Evolutionary conservation across 2,329 filamentous ascomycete species (phyloP).

Genomic region (Didymella exigua): DNA sequence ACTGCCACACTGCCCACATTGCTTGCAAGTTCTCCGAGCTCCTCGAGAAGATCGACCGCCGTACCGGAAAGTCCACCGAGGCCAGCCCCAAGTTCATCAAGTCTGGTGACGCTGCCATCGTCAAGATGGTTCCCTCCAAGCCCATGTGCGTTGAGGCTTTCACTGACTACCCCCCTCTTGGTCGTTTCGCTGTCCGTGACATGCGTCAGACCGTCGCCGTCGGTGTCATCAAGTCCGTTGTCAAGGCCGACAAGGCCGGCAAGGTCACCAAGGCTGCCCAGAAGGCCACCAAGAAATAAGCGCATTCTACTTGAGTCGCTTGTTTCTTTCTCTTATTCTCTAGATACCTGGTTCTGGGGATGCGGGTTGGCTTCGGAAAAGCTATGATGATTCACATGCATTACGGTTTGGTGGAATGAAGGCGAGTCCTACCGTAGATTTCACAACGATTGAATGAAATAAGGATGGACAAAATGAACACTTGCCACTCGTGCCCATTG

Average conservation of each 20-base stretch:
- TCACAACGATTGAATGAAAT: constrained; percentile 49
- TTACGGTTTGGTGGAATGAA: constrained; percentile 43
- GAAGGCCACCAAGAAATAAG: constrained; percentile 52
- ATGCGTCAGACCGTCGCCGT: constrained; percentile 84
- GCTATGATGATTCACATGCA: constrained; percentile 48
- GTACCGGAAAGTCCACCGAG: constrained; percentile 98
- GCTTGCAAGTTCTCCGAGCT: constrained; percentile 99
- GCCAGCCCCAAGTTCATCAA: constrained; percentile 98
- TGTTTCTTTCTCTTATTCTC: constrained; percentile 42
- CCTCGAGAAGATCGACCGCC: constrained; percentile 99
- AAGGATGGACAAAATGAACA: constrained; percentile 39
- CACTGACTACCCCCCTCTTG: constrained; percentile 99
- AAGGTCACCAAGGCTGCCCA: constrained; percentile 59
- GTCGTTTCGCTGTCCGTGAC: constrained; percentile 99
- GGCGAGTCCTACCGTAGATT: constrained; percentile 49
- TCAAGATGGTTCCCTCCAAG: constrained; percentile 99
- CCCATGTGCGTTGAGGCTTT: constrained; percentile 99
- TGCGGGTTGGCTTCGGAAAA: constrained; percentile 46
- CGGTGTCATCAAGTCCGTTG: constrained; percentile 83
- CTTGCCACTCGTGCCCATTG: neutral
- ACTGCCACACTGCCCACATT: constrained; percentile 99
- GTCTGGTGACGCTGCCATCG: constrained; percentile 99
- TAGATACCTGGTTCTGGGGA: constrained; percentile 47
- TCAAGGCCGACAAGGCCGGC: constrained; percentile 56
- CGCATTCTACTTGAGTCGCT: constrained; percentile 37